phyloP scores from a whole-genome alignment of 805 yeast genomes.

The Metschnikowia colocasiae region DNA sequence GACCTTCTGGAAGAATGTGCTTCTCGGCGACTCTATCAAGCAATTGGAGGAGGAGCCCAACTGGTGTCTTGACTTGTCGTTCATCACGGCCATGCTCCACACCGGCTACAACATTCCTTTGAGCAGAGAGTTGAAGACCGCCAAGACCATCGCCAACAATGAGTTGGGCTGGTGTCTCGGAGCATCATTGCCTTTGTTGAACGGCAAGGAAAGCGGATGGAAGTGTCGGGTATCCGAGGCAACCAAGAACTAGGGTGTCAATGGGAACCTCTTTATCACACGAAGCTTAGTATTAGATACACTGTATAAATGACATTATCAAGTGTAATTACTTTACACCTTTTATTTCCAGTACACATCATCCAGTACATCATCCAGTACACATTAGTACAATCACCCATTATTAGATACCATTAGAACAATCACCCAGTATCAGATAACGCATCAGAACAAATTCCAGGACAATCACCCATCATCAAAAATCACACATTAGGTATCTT shows the following conservation, averaged over 20 bases:
- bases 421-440: too few species aligned
- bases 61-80: conserved; percentile 91
- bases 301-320: too few species aligned
- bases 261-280: too few species aligned
- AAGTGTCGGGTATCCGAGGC: conserved; percentile 48
- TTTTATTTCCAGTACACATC: too few species aligned
- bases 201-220: conserved; percentile 61
- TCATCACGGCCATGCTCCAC: conserved; percentile 85
- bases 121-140: conserved; percentile 85
- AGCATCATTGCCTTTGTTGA: conserved; percentile 88
- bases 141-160: conserved; percentile 80
- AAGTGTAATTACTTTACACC: too few species aligned
- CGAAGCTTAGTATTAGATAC: too few species aligned
- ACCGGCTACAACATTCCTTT: conserved; percentile 97
- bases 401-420: too few species aligned
- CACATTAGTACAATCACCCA: too few species aligned
- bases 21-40: conserved; percentile 61
- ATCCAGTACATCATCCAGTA: too few species aligned
- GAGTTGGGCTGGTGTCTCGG: conserved; percentile 99
- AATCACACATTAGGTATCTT: too few species aligned
- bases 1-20: conserved; percentile 67
- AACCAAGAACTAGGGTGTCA: not conserved
- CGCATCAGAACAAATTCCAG: too few species aligned
- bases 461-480: too few species aligned
- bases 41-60: conserved; percentile 76